phyloP scores from a whole-genome alignment of 1,284 basidiomycete species.

The Cutaneotrichosporon daszewskae region DNA sequence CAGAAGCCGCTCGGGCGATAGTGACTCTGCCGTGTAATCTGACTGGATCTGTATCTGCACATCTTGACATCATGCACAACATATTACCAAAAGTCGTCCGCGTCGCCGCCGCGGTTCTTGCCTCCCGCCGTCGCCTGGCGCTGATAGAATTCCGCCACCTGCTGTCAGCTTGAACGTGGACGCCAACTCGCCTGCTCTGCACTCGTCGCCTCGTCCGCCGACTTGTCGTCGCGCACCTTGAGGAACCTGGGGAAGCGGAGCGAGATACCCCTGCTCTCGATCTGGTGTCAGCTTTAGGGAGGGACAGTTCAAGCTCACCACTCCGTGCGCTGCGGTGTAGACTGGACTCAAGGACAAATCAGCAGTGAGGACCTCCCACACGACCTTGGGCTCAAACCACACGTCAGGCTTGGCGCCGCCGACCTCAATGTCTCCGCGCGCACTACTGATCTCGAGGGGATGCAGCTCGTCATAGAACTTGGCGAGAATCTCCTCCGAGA shows the following conservation, averaged over 20 bases:
- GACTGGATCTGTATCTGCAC: too few relatives aligned
- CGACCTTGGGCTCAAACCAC: conserved; percentile 90
- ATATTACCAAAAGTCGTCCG: conserved; percentile 68
- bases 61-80: neutral
- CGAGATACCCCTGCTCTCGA: conserved; percentile 83
- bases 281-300: conserved; percentile 49
- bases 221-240: conserved; percentile 86
- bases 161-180: conserved; percentile 5
- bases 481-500: conserved; percentile 84
- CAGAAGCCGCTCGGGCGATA: neutral
- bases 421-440: conserved; percentile 68
- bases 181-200: conserved; percentile 62
- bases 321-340: conserved; percentile 92
- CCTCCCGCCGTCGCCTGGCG: conserved; percentile 71
- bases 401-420: conserved; percentile 89
- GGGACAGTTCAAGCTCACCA: conserved; percentile 56
- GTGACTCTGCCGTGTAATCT: too few relatives aligned
- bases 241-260: conserved; percentile 94
- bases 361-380: conserved; percentile 98
- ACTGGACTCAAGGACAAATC: conserved; percentile 95
- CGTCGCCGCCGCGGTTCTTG: conserved; percentile 57
- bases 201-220: conserved; percentile 81
- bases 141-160: conserved; percentile 95
- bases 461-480: conserved; percentile 77
- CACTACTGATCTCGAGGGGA: conserved; percentile 58